Evolutionary conservation across 2,329 filamentous ascomycete species (phyloP).

Genomic region (Fusarium haematococcum): DNA sequence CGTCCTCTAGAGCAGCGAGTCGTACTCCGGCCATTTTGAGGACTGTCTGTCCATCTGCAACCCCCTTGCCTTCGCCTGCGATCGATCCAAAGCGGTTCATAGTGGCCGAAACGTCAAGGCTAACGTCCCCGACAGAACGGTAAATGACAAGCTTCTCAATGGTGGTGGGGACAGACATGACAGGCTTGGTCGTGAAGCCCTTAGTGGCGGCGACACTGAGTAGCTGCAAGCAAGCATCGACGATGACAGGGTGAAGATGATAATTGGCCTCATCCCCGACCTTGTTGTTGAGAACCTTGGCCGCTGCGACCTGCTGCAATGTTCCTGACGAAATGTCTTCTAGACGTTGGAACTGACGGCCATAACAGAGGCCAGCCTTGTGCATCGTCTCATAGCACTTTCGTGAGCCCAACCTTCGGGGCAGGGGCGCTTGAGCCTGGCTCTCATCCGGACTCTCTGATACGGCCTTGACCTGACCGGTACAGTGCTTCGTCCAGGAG

Average conservation of each 20-base stretch:
- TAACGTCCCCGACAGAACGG: neutral
- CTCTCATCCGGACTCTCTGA: neutral
- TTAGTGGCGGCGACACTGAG: conserved; percentile 39
- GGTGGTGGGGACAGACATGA: conserved; percentile 42
- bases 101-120: conserved; percentile 2
- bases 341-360: conserved; percentile 46
- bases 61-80: neutral
- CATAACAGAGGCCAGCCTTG: conserved; percentile 48
- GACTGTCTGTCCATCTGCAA: neutral
- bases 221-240: conserved; percentile 51
- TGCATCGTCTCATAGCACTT: conserved; percentile 45
- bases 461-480: conserved; percentile 5
- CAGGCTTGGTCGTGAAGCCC: conserved; percentile 37
- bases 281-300: conserved; percentile 10
- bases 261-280: conserved; percentile 44
- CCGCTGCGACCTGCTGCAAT: conserved; percentile 32
- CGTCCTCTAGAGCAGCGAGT: conserved; percentile 40
- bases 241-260: conserved; percentile 52
- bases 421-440: neutral
- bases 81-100: conserved; percentile 9
- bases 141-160: conserved; percentile 39
- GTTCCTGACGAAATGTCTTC: conserved; percentile 27
- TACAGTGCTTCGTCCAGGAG: conserved; percentile 42
- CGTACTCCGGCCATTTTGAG: conserved; percentile 27
- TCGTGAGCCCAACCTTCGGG: conserved; percentile 33